phyloP scores from a whole-genome alignment of 2,329 filamentous ascomycete genomes.

The Penicillium verrucosum region DNA sequence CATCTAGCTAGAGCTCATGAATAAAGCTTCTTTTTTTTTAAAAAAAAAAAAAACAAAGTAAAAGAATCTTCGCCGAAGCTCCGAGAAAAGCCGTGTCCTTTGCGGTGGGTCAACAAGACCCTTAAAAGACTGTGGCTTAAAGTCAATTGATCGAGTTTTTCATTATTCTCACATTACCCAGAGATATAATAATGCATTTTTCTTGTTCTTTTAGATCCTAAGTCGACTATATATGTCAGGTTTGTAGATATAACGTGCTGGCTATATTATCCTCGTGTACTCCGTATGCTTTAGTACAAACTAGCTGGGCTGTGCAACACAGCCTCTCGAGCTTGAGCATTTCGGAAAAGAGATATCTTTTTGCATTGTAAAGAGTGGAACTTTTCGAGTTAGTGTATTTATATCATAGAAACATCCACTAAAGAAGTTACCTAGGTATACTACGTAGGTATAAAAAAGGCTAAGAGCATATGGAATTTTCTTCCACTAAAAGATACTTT shows the following conservation, averaged over 20 bases:
- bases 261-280: neutral
- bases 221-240: neutral
- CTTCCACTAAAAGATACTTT: neutral
- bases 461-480: neutral
- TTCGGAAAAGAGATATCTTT: neutral
- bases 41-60: neutral
- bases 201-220: neutral
- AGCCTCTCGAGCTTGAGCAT: neutral
- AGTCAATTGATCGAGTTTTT: slow-evolving; percentile 1
- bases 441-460: neutral
- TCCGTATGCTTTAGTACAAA: neutral
- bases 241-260: neutral
- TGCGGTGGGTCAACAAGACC: slow-evolving; percentile 6
- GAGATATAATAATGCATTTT: neutral
- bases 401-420: neutral
- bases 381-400: neutral
- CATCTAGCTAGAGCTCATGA: neutral
- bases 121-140: neutral
- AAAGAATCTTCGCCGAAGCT: slow-evolving; percentile 3
- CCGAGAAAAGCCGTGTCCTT: neutral
- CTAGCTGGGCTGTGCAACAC: slow-evolving; percentile 1
- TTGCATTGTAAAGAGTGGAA: neutral
- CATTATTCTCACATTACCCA: neutral
- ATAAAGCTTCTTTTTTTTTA: neutral
- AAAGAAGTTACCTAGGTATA: neutral